These are phyloP conservation scores for Mortierella polycephala DNA, from an alignment of 371 early-diverging fungal species.

Conservation along the genomic window DNA sequence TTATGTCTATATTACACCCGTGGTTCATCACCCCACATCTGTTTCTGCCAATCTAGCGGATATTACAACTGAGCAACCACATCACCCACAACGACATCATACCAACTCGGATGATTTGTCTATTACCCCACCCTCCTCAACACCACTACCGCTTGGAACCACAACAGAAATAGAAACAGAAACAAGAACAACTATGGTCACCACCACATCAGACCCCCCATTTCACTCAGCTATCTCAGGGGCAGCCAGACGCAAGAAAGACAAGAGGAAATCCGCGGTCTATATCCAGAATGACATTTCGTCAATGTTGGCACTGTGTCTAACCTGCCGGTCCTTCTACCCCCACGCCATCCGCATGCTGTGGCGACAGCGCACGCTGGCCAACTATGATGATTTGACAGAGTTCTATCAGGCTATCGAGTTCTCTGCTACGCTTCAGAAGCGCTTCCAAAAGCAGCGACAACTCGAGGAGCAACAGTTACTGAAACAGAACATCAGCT, in stretches of 20 bases:
- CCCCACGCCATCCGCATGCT: slow-evolving; percentile 51
- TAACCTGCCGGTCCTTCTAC: slow-evolving; percentile 50
- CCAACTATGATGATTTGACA: slow-evolving; percentile 35
- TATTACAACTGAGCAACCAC: not conserved
- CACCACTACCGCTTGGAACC: slow-evolving; percentile 7
- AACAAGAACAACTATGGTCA: not conserved
- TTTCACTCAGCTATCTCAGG: not conserved
- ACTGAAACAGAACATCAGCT: slow-evolving; percentile 22
- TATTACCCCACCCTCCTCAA: slow-evolving; percentile 9
- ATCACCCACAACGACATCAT: slow-evolving; percentile 2
- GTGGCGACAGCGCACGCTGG: slow-evolving; percentile 52
- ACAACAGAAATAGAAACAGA: slow-evolving; percentile 3
- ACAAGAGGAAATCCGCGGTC: slow-evolving; percentile 23
- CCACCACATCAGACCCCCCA: not conserved
- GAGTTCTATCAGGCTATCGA: slow-evolving; percentile 53
- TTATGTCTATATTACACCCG: slow-evolving; percentile 52
- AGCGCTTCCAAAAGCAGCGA: slow-evolving; percentile 40
- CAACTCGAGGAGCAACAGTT: slow-evolving; percentile 17
- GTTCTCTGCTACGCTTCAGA: slow-evolving; percentile 36
- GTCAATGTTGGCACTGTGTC: slow-evolving; percentile 41
- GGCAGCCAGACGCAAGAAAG: slow-evolving; percentile 18
- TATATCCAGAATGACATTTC: slow-evolving; percentile 49
- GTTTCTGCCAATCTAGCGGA: not conserved
- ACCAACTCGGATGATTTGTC: slow-evolving; percentile 7
- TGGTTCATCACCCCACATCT: slow-evolving; percentile 32